phyloP scores from a whole-genome alignment of 345 rosid species.

The Ceriops decandra region DNA sequence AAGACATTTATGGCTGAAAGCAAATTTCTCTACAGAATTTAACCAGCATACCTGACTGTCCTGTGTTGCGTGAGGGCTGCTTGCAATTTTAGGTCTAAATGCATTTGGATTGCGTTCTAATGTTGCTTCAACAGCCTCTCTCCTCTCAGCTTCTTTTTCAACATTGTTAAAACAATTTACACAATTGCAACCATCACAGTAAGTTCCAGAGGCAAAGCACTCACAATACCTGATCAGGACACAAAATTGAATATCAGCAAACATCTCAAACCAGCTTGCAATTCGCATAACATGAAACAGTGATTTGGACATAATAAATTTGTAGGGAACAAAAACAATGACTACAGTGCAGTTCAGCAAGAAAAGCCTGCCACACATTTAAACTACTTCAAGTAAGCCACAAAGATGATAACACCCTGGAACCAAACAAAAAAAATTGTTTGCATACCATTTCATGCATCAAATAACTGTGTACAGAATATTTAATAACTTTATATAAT shows the following conservation, averaged over 20 bases:
- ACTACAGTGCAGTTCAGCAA: neutral
- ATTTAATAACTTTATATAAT: neutral
- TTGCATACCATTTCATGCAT: neutral
- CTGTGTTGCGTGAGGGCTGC: constrained; percentile 77
- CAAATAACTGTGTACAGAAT: neutral
- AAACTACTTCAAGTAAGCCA: neutral
- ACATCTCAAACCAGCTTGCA: constrained; percentile 4
- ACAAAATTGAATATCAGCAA: constrained; percentile 8
- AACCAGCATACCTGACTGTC: constrained; percentile 60
- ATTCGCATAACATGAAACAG: neutral
- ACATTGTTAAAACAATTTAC: constrained; percentile 87
- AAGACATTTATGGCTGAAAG: neutral
- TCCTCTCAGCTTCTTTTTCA: constrained; percentile 82
- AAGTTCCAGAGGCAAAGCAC: constrained; percentile 95
- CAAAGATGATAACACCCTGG: neutral
- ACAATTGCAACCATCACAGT: constrained; percentile 99
- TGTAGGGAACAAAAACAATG: neutral
- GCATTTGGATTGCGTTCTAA: constrained; percentile 97
- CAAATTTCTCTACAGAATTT: neutral
- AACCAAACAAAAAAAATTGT: no score
- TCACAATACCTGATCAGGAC: constrained; percentile 76
- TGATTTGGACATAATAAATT: constrained; percentile 4
- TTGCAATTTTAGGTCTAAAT: constrained; percentile 95
- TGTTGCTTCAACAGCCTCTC: constrained; percentile 92
- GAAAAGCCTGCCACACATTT: neutral